Evolutionary conservation across 23 red algal genomes (phyloP).

Genomic region (Pyropia haitanensis): DNA sequence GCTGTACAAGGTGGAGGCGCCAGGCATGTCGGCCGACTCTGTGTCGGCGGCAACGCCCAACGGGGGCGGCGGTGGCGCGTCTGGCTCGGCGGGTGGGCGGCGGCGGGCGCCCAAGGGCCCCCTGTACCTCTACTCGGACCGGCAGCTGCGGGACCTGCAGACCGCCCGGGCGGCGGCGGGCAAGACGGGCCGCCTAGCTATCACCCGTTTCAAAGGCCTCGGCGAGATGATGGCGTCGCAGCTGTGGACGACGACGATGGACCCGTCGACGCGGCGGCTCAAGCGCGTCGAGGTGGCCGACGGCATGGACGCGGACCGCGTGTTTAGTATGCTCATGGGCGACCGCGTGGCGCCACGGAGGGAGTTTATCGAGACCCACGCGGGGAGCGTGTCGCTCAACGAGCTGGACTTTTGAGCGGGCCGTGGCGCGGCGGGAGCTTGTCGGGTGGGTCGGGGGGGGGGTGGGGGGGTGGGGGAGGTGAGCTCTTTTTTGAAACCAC

Average conservation of each 20-base stretch:
- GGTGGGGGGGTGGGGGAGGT: too few relatives aligned
- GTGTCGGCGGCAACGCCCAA: not conserved
- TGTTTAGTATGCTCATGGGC: conserved; percentile 95
- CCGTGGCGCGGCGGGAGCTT: too few relatives aligned
- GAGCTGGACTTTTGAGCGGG: conserved; percentile 90
- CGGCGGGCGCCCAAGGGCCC: conserved; percentile 14
- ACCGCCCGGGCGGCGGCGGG: conserved; percentile 16
- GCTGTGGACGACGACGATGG: conserved; percentile 97
- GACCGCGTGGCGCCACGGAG: conserved; percentile 76
- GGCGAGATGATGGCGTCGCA: conserved; percentile 94
- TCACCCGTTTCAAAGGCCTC: conserved; percentile 95
- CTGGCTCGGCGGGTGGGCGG: not conserved
- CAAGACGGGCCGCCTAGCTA: conserved; percentile 38
- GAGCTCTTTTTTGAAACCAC: too few relatives aligned
- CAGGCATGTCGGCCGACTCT: not conserved
- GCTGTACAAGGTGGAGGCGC: conserved; percentile 79
- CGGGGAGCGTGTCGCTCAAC: conserved; percentile 49
- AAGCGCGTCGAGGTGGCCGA: conserved; percentile 85
- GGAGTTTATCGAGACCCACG: conserved; percentile 92
- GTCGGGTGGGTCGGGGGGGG: not conserved
- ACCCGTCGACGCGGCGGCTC: conserved; percentile 58
- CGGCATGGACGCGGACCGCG: conserved; percentile 68
- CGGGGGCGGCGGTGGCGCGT: not conserved
- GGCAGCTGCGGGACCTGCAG: conserved; percentile 27
- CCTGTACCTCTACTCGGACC: conserved; percentile 63